Percentiles rank a stretch among this genome's conserved stretches.
phyloP scores from a whole-genome alignment of 75 land plant species.

The Cupressus sempervirens region DNA sequence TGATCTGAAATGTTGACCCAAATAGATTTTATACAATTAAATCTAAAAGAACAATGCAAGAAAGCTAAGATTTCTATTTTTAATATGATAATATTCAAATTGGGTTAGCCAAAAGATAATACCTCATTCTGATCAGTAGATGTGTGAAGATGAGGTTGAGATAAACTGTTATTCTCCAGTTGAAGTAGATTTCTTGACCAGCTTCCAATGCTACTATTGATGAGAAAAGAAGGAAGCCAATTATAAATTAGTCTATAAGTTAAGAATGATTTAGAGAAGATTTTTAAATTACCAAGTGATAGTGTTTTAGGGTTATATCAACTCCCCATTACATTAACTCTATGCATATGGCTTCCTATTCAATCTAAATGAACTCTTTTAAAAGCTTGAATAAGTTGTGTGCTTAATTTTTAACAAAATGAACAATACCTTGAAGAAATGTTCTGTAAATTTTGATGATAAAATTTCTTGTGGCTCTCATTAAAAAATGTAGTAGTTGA shows the following conservation, averaged over 20 bases:
- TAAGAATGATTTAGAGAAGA: too few species aligned
- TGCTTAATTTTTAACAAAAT: too few species aligned
- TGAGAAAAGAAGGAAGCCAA: background rate
- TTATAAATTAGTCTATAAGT: background rate
- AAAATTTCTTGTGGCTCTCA: background rate
- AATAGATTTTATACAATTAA: too few species aligned
- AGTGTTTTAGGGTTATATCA: background rate
- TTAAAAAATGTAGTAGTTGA: background rate
- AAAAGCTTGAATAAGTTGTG: background rate
- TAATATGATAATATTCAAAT: background rate
- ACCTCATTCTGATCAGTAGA: slow-evolving; percentile 6
- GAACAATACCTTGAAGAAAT: background rate
- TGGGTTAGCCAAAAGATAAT: background rate
- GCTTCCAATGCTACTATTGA: background rate
- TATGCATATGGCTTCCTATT: too few species aligned
- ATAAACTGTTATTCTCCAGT: background rate
- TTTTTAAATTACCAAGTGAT: too few species aligned
- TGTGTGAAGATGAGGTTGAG: background rate
- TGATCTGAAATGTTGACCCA: too few species aligned
- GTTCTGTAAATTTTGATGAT: background rate
- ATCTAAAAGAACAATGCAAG: too few species aligned
- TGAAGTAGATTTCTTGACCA: slow-evolving; percentile 8
- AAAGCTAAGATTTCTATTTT: background rate
- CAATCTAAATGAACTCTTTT: too few species aligned
- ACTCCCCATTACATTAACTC: background rate